Evolutionary conservation across 495 filamentous ascomycete species (phyloP).

Genomic region (Penicillium canescens): DNA sequence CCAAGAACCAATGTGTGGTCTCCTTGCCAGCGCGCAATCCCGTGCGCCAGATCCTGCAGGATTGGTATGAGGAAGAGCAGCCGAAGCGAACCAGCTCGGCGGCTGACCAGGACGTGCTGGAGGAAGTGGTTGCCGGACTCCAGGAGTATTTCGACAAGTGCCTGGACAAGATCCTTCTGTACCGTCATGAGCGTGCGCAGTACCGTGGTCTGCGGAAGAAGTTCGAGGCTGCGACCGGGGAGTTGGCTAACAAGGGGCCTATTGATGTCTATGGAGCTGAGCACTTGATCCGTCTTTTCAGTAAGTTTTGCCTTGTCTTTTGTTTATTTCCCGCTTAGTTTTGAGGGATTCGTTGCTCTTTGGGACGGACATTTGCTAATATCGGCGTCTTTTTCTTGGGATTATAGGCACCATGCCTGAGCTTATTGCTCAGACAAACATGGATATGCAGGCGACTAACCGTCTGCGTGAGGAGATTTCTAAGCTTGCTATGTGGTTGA

Average conservation of each 20-base stretch:
- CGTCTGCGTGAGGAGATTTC: constrained; percentile 83
- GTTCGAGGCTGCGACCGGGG: constrained; percentile 55
- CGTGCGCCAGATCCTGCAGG: constrained; percentile 73
- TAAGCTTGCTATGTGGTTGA: constrained; percentile 79
- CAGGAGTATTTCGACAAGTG: constrained; percentile 89
- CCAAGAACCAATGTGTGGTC: constrained; percentile 87
- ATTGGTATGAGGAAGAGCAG: constrained; percentile 71
- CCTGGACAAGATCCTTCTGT: constrained; percentile 84
- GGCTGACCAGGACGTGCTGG: constrained; percentile 77
- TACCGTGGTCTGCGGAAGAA: constrained; percentile 69
- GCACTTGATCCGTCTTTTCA: constrained; percentile 83
- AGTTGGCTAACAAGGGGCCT: constrained; percentile 62
- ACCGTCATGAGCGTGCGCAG: constrained; percentile 87
- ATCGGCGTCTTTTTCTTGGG: background rate
- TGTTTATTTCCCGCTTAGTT: background rate
- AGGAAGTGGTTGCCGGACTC: constrained; percentile 81
- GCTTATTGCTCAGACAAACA: constrained; percentile 93
- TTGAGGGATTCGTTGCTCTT: background rate
- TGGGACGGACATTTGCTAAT: constrained; percentile 6
- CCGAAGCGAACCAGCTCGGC: constrained; percentile 58
- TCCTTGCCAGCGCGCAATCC: constrained; percentile 74
- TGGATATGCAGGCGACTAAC: constrained; percentile 87
- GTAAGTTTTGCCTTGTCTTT: constrained; percentile 49
- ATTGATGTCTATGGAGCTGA: constrained; percentile 90
- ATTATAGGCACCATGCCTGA: constrained; percentile 81